Conservation (phyloP, 2,329 filamentous ascomycete species). For the Aspergillus flavus region DNA sequence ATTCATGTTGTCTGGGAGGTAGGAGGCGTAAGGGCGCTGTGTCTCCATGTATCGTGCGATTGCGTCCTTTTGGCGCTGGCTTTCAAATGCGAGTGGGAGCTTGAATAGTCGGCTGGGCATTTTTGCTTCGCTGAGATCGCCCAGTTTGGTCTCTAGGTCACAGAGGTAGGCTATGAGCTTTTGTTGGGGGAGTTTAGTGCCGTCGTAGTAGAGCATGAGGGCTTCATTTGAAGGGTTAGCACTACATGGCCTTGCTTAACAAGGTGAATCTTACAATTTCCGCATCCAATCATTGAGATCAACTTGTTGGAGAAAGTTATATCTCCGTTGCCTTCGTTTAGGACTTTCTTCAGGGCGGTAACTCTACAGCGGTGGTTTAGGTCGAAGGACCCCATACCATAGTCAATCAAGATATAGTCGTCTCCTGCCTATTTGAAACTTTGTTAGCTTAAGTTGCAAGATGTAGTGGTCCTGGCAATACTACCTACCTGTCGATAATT, state of each 20-base stretch:
- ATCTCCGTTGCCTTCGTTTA: constrained; percentile 38
- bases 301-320: constrained; percentile 46
- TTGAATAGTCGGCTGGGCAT: constrained; percentile 50
- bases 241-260: background rate
- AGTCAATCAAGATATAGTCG: constrained; percentile 61
- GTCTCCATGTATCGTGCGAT: constrained; percentile 64
- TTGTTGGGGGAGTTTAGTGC: constrained; percentile 40
- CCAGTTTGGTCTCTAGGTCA: constrained; percentile 41
- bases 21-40: constrained; percentile 62
- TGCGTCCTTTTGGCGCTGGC: constrained; percentile 48
- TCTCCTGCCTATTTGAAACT: constrained; percentile 46
- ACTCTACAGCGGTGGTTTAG: constrained; percentile 60
- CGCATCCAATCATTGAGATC: constrained; percentile 56
- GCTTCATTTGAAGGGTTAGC: constrained; percentile 26
- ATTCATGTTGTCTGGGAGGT: constrained; percentile 63
- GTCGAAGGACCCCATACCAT: constrained; percentile 59
- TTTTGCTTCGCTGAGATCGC: constrained; percentile 43
- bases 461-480: background rate
- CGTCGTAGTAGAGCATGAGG: constrained; percentile 51
- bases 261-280: constrained; percentile 34
- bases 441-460: constrained; percentile 11
- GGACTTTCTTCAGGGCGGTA: constrained; percentile 54
- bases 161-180: constrained; percentile 42
- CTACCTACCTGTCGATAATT: constrained; percentile 43
- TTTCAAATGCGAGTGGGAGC: constrained; percentile 49